Conservation (phyloP, 2,329 filamentous ascomycete species). For the Dactylella cylindrospora region DNA sequence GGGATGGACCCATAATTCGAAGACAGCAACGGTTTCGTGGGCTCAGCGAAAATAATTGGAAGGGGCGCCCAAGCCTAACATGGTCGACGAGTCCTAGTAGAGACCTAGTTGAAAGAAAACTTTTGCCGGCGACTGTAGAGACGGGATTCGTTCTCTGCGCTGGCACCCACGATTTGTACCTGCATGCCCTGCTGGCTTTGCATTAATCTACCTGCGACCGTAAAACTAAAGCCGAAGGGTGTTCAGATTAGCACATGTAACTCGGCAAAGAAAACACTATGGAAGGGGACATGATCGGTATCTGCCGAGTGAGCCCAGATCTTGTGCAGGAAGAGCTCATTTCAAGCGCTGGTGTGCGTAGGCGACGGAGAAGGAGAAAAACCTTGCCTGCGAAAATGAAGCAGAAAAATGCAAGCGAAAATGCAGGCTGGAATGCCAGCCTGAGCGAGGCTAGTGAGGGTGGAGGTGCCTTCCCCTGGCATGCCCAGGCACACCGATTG, state of each 20-base stretch:
- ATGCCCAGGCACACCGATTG: slow-evolving; percentile 14
- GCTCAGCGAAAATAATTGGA: slow-evolving; percentile 21
- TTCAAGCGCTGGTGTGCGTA: too few relatives aligned
- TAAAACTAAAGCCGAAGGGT: slow-evolving; percentile 6
- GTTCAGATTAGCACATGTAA: too few relatives aligned
- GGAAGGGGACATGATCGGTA: too few relatives aligned
- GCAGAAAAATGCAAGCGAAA: not conserved
- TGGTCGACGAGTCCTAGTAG: not conserved
- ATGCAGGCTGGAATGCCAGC: slow-evolving; percentile 13
- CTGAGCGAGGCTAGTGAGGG: slow-evolving; percentile 1
- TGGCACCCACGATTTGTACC: not conserved
- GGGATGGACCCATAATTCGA: slow-evolving; percentile 25
- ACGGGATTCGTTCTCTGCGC: not conserved
- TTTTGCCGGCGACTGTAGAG: slow-evolving; percentile 10
- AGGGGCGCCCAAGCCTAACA: slow-evolving; percentile 23
- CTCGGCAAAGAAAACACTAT: too few relatives aligned
- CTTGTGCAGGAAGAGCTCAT: too few relatives aligned
- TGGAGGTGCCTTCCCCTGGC: not conserved
- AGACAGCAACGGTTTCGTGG: slow-evolving; percentile 37
- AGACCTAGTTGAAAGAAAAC: not conserved
- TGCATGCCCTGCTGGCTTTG: slow-evolving; percentile 22
- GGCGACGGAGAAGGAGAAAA: slow-evolving; percentile 15
- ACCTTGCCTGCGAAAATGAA: slow-evolving; percentile 19
- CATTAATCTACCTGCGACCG: slow-evolving; percentile 31
- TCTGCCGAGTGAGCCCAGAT: too few relatives aligned